Evolutionary conservation across 1,284 basidiomycete species (phyloP), one percentile per base, ranked within the genome.

Genomic region (Leccinum subfulvum): DNA sequence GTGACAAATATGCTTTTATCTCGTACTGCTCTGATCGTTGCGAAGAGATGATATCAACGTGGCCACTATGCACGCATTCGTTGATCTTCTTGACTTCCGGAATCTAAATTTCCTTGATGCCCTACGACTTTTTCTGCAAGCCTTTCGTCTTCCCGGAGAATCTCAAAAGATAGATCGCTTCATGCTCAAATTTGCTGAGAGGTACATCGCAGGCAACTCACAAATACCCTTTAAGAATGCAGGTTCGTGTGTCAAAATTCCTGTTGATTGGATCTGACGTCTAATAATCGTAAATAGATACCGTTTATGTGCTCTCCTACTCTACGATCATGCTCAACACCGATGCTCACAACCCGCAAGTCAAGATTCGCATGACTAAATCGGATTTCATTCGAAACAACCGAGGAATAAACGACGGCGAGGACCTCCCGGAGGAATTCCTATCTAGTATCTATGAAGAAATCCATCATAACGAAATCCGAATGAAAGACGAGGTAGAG

Each of bases 101-200:
- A 86, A 88, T 64, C 78, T 89, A 66, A 78, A 82, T 14, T 98
- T 98, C 73, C 89, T 95, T 51, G 91, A 95, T 70, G 95, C 95
- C 0, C 79, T 98, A 55, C 86, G 96, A 52, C 75, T 85, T 61
- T 97, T 96, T 78, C 79, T 98, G 39, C 96, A 98, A 76, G 86
- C 94, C 1, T 98, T 98, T 85, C 90, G 96, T 62, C 83, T 98
- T 26, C 96, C 96, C 3, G 96, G 96, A 56, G 96, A 98, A 77
- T 81, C 94, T 1, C 96, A 98, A 77, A 98, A 98, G 80, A 98
- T 98, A 68, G 96, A 98, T 82, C 88, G 96, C n/a, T 98, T 88
- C 78, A 96, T 98, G 94, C 85, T 98, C 63, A 98, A 98, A 76
- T 98, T 97, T 72, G 95, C 96, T 4, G 95, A 97, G 72, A 85